Percentiles rank a stretch among this genome's conserved stretches.
Evolutionary conservation across 108 stramenopile genomes (phyloP).

Genomic region (Cylindrotheca fusiformis): DNA sequence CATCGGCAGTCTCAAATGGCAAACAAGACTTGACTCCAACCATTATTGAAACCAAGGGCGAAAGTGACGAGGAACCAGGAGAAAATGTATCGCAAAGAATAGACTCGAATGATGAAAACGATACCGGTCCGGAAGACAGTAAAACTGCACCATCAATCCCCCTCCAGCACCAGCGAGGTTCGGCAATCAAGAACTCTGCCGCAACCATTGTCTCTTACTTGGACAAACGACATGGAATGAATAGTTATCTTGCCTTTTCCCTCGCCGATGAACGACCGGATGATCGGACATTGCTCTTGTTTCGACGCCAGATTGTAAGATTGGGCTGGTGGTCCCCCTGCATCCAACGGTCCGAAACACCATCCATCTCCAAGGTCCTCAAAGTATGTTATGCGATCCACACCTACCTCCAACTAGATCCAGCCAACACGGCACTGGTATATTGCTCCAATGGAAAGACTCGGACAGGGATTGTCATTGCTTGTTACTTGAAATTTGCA

Average conservation of each 20-base stretch:
- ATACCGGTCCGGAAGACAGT: too few relatives aligned
- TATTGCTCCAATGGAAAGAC: constrained; percentile 90
- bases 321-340: constrained; percentile 60
- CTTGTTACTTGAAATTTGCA: constrained; percentile 80
- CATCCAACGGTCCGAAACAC: constrained; percentile 38
- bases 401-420: constrained; percentile 55
- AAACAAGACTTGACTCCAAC: not conserved
- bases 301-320: constrained; percentile 63
- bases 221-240: constrained; percentile 41
- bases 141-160: too few relatives aligned
- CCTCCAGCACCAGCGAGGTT: too few relatives aligned
- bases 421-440: constrained; percentile 54
- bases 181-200: constrained; percentile 57
- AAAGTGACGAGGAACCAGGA: not conserved
- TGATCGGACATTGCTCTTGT: constrained; percentile 46
- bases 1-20: not conserved
- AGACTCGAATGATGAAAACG: not conserved
- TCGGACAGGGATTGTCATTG: constrained; percentile 81
- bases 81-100: not conserved
- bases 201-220: constrained; percentile 44
- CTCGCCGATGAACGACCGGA: constrained; percentile 52
- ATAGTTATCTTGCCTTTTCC: constrained; percentile 52
- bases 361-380: constrained; percentile 51
- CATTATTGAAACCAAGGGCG: not conserved
- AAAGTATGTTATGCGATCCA: constrained; percentile 71